These are phyloP conservation scores for Monosporozyma aquatica DNA, from an alignment of 805 yeast genomes.

Conservation along the genomic window DNA sequence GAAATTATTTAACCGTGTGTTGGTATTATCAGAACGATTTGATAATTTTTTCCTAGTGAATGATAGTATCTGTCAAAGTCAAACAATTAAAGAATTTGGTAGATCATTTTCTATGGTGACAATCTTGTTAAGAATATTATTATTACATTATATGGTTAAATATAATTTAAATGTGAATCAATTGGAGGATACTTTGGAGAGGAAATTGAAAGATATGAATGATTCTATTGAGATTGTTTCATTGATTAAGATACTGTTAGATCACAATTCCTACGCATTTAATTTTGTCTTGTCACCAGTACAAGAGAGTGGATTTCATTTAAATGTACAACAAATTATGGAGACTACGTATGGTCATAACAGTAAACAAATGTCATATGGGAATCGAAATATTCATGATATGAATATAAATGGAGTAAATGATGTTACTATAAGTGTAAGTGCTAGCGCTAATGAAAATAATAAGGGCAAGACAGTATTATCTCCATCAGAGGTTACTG, in stretches of 20 bases:
- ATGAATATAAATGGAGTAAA: no score
- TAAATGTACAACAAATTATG: constrained; percentile 17
- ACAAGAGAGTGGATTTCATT: constrained; percentile 21
- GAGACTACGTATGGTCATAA: constrained; percentile 5
- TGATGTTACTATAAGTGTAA: no score
- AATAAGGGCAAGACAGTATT: neutral
- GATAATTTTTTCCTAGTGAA: neutral
- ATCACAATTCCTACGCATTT: constrained; percentile 21
- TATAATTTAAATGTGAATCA: constrained; percentile 45
- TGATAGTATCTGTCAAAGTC: constrained; percentile 3
- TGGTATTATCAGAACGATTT: neutral
- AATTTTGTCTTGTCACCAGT: constrained; percentile 16
- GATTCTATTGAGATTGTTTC: constrained; percentile 31
- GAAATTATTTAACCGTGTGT: constrained; percentile 11
- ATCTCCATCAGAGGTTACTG: no score
- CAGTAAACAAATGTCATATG: neutral
- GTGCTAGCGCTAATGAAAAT: no score
- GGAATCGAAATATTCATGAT: neutral
- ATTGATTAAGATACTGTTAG: constrained; percentile 12
- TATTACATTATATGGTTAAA: constrained; percentile 2
- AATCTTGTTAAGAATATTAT: constrained; percentile 5
- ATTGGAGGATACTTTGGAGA: constrained; percentile 34
- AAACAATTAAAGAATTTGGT: constrained; percentile 7
- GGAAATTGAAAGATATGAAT: constrained; percentile 21
- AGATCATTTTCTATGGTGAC: constrained; percentile 7